Percentiles rank a stretch among this genome's conserved stretches.
These are phyloP conservation scores for Phytopythium kandeliae DNA, from an alignment of 352 stramenopile genomes.

Conservation along the genomic window DNA sequence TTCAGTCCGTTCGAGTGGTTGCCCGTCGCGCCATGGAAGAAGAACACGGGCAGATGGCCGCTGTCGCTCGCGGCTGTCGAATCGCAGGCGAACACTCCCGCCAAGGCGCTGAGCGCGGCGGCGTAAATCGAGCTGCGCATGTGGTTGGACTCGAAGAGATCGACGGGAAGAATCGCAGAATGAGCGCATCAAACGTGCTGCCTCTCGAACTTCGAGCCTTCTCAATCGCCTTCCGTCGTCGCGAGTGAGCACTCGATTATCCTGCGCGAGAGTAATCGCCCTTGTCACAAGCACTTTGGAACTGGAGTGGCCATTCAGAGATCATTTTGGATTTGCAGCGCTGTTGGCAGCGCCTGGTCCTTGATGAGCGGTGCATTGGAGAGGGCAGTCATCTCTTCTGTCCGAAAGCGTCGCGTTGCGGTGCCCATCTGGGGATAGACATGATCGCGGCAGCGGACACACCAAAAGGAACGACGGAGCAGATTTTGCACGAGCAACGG, in stretches of 20 bases:
- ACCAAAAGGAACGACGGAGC: no score
- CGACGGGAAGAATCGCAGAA: background rate
- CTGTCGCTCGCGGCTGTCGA: background rate
- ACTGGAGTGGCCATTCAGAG: no score
- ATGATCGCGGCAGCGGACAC: no score
- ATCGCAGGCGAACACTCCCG: background rate
- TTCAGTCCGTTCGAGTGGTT: slow-evolving; percentile 21
- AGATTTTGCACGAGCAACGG: no score
- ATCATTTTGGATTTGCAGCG: slow-evolving; percentile 1
- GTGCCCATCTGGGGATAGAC: no score
- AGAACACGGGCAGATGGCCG: slow-evolving; percentile 33
- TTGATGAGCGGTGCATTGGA: no score
- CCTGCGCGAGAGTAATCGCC: background rate
- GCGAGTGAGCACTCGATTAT: background rate
- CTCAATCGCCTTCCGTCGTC: background rate
- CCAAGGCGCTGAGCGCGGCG: background rate
- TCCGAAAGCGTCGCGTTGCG: no score
- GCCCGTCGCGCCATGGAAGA: slow-evolving; percentile 40
- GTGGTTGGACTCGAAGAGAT: no score
- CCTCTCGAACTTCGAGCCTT: no score
- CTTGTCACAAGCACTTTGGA: no score
- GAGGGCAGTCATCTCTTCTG: no score
- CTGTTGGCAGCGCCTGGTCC: no score
- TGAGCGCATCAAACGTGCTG: background rate
- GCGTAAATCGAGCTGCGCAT: slow-evolving; percentile 1